Conservation (phyloP, 2,329 filamentous ascomycete species). For the Cyanodermella asteris region DNA sequence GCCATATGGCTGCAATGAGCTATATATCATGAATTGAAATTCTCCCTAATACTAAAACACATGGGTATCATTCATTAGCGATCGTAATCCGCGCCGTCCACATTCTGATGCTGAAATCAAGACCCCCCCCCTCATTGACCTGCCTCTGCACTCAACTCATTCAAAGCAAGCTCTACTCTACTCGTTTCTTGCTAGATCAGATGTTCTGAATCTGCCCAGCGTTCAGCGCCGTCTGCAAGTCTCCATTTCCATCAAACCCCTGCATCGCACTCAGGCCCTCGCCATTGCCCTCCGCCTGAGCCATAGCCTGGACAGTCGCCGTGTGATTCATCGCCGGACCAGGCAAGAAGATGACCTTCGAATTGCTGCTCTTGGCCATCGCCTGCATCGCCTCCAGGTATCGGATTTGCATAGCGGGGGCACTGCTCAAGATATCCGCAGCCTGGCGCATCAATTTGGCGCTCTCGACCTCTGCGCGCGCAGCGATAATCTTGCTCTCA, state of each 20-base stretch:
- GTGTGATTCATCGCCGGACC: conserved; percentile 34
- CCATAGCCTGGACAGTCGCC: conserved; percentile 26
- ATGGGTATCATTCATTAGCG: too few relatives aligned
- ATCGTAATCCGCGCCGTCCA: too few relatives aligned
- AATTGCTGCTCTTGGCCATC: conserved; percentile 86
- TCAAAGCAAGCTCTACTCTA: too few relatives aligned
- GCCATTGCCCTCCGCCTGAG: conserved; percentile 27
- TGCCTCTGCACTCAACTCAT: too few relatives aligned
- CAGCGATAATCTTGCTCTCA: conserved; percentile 95
- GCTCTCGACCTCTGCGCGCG: conserved; percentile 85
- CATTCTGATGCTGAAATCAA: too few relatives aligned
- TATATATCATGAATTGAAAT: too few relatives aligned
- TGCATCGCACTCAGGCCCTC: conserved; percentile 30
- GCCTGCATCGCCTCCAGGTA: conserved; percentile 98
- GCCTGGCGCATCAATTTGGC: conserved; percentile 64
- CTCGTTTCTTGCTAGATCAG: too few relatives aligned
- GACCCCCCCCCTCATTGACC: too few relatives aligned
- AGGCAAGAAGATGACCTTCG: conserved; percentile 70
- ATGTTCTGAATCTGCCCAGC: conserved; percentile 70
- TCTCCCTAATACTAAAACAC: too few relatives aligned
- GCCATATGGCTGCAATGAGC: too few relatives aligned
- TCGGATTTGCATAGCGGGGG: conserved; percentile 93
- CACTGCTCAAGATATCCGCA: conserved; percentile 76
- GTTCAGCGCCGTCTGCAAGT: conserved; percentile 64
- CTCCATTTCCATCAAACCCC: conserved; percentile 24